Base-by-base conservation (phyloP, 106 monocot species). In the Alisma plantagoaquatica region DNA sequence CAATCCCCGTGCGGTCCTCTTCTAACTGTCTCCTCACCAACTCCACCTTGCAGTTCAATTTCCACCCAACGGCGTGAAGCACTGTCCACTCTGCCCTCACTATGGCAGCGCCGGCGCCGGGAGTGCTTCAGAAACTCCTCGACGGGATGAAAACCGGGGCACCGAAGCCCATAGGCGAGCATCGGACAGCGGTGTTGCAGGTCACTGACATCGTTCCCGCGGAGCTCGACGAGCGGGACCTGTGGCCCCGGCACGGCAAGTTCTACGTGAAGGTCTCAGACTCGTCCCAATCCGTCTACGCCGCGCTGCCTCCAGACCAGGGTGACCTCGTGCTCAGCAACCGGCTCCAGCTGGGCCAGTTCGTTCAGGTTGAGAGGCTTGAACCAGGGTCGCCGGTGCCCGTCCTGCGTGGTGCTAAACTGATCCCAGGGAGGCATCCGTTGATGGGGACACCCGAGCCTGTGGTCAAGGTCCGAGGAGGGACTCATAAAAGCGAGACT, bases 211-310 rank as follows among this genome's bases (percentile, higher is more conserved):
- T 98, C 33, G 78, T 98, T 17, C 96, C 96, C 3, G 84, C 76
- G 0, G 84, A 85, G 47, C 76, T 98, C 1, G 96, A 85, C 28
- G 96, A 90, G 49, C 88, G 90, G 60, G 81, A 77, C 12, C 69
- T 98, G 24, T 81, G 73, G 71, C 96, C 96, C 1, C 84, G 76
- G 59, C 96, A 90, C 27, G 96, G 96, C 2, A n/a, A n/a, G n/a
- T 98, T 98, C 74, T 90, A 90, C 62, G 60, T 98, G 54, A 98
- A 98, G 43, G 76, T 98, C 30, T 89, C 96, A 4, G 96, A 98
- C 30, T 84, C 84, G 10, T 81, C 96, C 19, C 75, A 79, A 42
- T 89, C 89, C 16, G 75, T 85, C 61, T 98, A 90, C 53, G 81
- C 54, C 53, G 77, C 59, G 57, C 65, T 98, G 2, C 89, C 96